phyloP scores from a whole-genome alignment of 2,329 filamentous ascomycete species.

The Chaetomium sp. region DNA sequence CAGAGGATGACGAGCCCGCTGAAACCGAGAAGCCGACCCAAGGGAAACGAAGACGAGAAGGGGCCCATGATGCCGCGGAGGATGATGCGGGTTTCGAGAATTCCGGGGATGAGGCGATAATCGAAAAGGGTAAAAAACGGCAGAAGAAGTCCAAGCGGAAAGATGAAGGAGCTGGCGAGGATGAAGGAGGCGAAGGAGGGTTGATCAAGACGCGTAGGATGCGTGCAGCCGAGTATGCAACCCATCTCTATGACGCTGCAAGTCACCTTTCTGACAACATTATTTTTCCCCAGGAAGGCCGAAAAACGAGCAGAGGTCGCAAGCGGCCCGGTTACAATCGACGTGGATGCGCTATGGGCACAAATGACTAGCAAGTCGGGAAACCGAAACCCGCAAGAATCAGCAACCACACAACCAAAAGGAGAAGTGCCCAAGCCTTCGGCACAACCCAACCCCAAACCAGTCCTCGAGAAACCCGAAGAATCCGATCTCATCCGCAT shows the following conservation, averaged over 20 bases:
- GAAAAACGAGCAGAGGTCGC: slow-evolving; percentile 57
- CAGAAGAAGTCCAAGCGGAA: slow-evolving; percentile 52
- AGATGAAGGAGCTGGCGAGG: slow-evolving; percentile 43
- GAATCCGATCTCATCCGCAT: slow-evolving; percentile 58
- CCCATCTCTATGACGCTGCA: neutral
- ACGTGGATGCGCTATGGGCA: slow-evolving; percentile 72
- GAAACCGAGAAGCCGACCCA: slow-evolving; percentile 35
- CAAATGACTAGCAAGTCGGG: slow-evolving; percentile 57
- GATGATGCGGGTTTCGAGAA: slow-evolving; percentile 60
- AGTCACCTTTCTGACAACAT: slow-evolving; percentile 14
- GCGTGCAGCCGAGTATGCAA: slow-evolving; percentile 62
- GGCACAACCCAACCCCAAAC: slow-evolving; percentile 4
- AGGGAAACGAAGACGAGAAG: slow-evolving; percentile 42
- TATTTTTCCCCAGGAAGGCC: slow-evolving; percentile 49
- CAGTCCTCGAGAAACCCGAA: slow-evolving; percentile 24
- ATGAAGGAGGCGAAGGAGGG: slow-evolving; percentile 61
- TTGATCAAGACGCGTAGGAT: slow-evolving; percentile 74
- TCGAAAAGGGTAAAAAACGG: slow-evolving; percentile 61
- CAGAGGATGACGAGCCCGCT: slow-evolving; percentile 53
- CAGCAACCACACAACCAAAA: slow-evolving; percentile 21
- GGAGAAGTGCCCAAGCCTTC: slow-evolving; percentile 30
- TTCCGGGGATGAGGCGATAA: slow-evolving; percentile 72
- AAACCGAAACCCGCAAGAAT: slow-evolving; percentile 24
- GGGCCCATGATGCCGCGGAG: slow-evolving; percentile 41
- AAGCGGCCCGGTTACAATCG: slow-evolving; percentile 65